Percentiles rank a stretch among this genome's conserved stretches.
These are phyloP conservation scores for Vickermania spadyakhi DNA, from an alignment of 208 protist species.

Conservation along the genomic window DNA sequence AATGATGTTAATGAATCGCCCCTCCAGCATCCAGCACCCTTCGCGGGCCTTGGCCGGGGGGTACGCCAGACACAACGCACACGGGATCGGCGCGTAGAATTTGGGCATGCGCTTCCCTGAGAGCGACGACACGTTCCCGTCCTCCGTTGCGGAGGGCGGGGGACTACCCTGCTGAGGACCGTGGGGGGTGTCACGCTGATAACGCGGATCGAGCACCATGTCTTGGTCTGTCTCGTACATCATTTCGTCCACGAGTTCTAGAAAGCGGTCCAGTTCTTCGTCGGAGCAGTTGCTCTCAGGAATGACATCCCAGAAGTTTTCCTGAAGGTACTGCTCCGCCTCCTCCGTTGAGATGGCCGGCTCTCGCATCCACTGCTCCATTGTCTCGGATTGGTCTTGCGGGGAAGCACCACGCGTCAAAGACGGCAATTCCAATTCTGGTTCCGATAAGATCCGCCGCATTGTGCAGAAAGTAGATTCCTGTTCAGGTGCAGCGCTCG, in stretches of 20 bases:
- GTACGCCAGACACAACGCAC: conserved; percentile 74
- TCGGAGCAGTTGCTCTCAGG: conserved; percentile 54
- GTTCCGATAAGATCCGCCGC: not conserved
- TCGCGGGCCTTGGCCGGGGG: conserved; percentile 54
- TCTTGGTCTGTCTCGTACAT: conserved; percentile 51
- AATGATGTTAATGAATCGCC: conserved; percentile 73
- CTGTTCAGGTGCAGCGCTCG: not conserved
- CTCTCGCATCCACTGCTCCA: conserved; percentile 5
- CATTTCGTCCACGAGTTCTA: conserved; percentile 41
- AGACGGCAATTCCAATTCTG: not conserved
- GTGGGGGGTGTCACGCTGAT: not conserved
- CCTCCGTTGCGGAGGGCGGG: not conserved
- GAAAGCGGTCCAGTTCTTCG: conserved; percentile 57
- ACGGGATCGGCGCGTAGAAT: conserved; percentile 61
- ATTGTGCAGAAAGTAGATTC: not conserved
- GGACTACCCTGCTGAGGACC: not conserved
- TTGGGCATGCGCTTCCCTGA: too few relatives aligned
- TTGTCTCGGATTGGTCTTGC: not conserved
- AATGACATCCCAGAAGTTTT: conserved; percentile 46
- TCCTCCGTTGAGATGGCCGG: not conserved
- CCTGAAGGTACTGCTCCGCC: conserved; percentile 5
- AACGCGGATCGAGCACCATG: conserved; percentile 33
- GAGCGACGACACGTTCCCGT: too few relatives aligned
- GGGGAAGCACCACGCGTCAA: not conserved
- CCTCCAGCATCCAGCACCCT: conserved; percentile 48